These are phyloP conservation scores for Truncatella angustata DNA, from an alignment of 2,329 filamentous ascomycete species.

Conservation along the genomic window DNA sequence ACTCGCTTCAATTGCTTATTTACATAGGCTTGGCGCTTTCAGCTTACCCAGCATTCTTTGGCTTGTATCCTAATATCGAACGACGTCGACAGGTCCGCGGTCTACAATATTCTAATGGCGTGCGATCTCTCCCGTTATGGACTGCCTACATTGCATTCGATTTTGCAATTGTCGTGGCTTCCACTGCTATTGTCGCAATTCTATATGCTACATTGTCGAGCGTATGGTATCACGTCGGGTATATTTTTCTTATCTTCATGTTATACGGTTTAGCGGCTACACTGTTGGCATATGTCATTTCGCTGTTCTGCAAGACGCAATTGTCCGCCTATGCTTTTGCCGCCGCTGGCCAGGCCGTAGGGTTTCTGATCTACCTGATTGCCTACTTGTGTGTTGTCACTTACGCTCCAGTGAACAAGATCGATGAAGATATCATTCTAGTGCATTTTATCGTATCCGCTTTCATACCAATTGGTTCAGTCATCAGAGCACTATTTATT, in stretches of 20 bases:
- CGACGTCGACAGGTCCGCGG: conserved; percentile 75
- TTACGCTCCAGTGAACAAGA: conserved; percentile 66
- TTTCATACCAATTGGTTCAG: conserved; percentile 74
- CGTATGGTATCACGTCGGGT: conserved; percentile 76
- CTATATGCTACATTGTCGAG: conserved; percentile 65
- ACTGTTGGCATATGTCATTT: conserved; percentile 76
- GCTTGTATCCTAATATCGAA: conserved; percentile 85
- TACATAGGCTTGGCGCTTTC: conserved; percentile 80
- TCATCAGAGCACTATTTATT: conserved; percentile 72
- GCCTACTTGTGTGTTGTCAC: conserved; percentile 71
- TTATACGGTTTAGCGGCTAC: conserved; percentile 79
- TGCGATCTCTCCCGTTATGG: conserved; percentile 80
- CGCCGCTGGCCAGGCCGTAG: conserved; percentile 70
- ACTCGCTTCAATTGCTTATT: conserved; percentile 74
- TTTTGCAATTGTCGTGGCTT: conserved; percentile 68
- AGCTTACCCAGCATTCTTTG: conserved; percentile 82
- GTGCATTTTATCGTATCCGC: conserved; percentile 74
- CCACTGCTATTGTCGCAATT: conserved; percentile 63
- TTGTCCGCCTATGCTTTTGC: conserved; percentile 82
- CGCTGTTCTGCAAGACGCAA: conserved; percentile 75
- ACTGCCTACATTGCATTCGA: conserved; percentile 80
- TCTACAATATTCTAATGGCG: conserved; percentile 89
- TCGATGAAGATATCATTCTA: conserved; percentile 65
- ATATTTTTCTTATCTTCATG: conserved; percentile 77
- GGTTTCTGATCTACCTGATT: conserved; percentile 71